Percentiles rank a stretch among this genome's conserved stretches.
Conservation (phyloP, 148 eudicot species). For the Limonium bicolor region DNA sequence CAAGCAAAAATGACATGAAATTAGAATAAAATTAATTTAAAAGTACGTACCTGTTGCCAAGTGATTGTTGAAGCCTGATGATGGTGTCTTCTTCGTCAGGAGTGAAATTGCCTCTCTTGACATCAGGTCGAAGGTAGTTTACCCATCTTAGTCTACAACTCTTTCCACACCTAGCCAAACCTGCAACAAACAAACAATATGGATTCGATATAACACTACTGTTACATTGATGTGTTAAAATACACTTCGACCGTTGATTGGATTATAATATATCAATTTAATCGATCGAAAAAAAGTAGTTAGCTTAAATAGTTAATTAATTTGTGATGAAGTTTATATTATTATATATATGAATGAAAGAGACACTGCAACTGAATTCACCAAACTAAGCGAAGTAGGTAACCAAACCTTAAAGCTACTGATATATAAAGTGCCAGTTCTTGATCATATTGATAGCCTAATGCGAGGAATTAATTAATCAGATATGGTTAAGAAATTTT, state of each 20-base stretch:
- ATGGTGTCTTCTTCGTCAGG: slow-evolving; percentile 33
- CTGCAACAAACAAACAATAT: slow-evolving; percentile 7
- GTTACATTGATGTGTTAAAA: neutral
- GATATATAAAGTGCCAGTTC: no score
- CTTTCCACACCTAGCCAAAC: slow-evolving; percentile 40
- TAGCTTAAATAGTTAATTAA: no score
- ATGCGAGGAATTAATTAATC: no score
- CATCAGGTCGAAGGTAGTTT: slow-evolving; percentile 42
- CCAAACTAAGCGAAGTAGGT: no score
- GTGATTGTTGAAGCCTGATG: slow-evolving; percentile 22
- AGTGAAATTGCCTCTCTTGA: slow-evolving; percentile 31
- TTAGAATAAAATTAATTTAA: neutral
- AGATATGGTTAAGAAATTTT: no score
- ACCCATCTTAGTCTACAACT: slow-evolving; percentile 48
- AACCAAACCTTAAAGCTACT: no score
- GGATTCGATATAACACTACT: no score
- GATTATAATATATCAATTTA: neutral
- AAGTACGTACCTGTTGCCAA: slow-evolving; percentile 35
- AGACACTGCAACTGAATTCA: no score
- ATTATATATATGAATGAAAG: no score
- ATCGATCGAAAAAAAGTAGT: no score
- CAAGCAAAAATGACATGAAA: neutral
- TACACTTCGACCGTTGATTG: neutral
- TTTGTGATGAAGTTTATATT: no score
- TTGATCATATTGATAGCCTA: no score